Percentiles rank a stretch among this genome's conserved stretches.
These are phyloP conservation scores for Xylaria digitata DNA, from an alignment of 2,329 filamentous ascomycete genomes.

Conservation along the genomic window DNA sequence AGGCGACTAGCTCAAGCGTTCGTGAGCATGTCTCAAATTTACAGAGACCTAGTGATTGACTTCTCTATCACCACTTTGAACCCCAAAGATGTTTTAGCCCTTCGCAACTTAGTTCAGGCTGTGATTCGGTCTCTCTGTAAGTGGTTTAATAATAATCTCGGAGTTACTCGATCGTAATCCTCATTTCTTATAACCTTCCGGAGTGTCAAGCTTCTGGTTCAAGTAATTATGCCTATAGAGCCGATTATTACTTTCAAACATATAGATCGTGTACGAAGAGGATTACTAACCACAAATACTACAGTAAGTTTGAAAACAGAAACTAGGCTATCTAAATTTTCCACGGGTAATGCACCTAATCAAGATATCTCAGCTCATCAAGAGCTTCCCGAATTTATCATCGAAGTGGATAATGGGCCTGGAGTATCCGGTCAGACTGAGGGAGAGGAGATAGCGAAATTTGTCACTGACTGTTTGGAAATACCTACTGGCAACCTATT, in stretches of 20 bases:
- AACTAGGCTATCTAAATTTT: slow-evolving; percentile 57
- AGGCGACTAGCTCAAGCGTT: slow-evolving; percentile 63
- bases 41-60: slow-evolving; percentile 67
- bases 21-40: slow-evolving; percentile 66
- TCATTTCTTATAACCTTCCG: too few species aligned
- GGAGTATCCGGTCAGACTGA: slow-evolving; percentile 36
- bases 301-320: slow-evolving; percentile 62
- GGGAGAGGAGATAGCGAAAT: slow-evolving; percentile 41
- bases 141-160: not conserved
- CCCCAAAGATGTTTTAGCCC: slow-evolving; percentile 60
- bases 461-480: slow-evolving; percentile 53
- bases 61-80: slow-evolving; percentile 65
- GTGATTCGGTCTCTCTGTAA: slow-evolving; percentile 61
- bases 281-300: slow-evolving; percentile 6
- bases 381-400: slow-evolving; percentile 47
- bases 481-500: slow-evolving; percentile 61
- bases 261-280: not conserved
- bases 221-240: not conserved
- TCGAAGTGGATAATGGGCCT: slow-evolving; percentile 50
- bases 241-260: not conserved
- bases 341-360: slow-evolving; percentile 6
- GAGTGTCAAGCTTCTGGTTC: not conserved
- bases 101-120: slow-evolving; percentile 67
- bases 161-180: too few species aligned
- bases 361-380: not conserved